A percentile compares a stretch with the other conserved stretches of the same genome.
Conservation (phyloP, 805 yeast genomes). For the Candida maris region DNA sequence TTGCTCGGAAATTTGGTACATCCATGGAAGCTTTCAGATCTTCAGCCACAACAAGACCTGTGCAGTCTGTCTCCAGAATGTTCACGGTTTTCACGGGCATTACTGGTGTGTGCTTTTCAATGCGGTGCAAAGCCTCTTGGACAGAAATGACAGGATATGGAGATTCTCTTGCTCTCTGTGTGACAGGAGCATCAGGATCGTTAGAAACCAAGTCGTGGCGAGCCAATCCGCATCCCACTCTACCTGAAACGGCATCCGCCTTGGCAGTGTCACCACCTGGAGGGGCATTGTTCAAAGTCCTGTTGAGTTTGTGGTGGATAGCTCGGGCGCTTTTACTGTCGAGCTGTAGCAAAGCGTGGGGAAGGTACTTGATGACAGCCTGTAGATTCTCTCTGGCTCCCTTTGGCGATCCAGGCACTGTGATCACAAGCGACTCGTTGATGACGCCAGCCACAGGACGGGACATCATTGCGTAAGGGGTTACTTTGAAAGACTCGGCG, state of each 20-base stretch:
- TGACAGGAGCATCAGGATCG: conserved; percentile 36
- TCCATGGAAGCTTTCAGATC: conserved; percentile 36
- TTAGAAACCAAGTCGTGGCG: conserved; percentile 37
- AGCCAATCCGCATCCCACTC: conserved; percentile 29
- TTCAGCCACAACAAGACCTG: conserved; percentile 41
- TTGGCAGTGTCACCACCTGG: conserved; percentile 18
- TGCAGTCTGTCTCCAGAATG: conserved; percentile 25
- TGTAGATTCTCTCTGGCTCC: conserved; percentile 44
- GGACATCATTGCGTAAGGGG: conserved; percentile 47
- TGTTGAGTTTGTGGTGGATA: conserved; percentile 33
- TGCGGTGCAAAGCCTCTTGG: conserved; percentile 35
- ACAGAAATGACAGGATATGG: conserved; percentile 48
- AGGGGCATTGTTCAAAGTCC: conserved; percentile 24
- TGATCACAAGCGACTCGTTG: conserved; percentile 36
- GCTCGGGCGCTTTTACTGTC: conserved; percentile 35
- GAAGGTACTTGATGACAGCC: conserved; percentile 35
- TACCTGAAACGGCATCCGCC: conserved; percentile 7
- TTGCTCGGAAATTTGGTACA: conserved; percentile 50
- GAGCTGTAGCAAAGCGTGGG: conserved; percentile 42
- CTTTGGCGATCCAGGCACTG: conserved; percentile 52
- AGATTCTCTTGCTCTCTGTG: conserved; percentile 41
- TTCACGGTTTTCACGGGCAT: conserved; percentile 23
- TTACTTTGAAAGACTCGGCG: conserved; percentile 37
- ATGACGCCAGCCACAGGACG: conserved; percentile 49
- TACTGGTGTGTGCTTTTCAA: conserved; percentile 32